phyloP scores from a whole-genome alignment of 371 early-diverging fungal genomes.

The Ordospora pajunii region DNA sequence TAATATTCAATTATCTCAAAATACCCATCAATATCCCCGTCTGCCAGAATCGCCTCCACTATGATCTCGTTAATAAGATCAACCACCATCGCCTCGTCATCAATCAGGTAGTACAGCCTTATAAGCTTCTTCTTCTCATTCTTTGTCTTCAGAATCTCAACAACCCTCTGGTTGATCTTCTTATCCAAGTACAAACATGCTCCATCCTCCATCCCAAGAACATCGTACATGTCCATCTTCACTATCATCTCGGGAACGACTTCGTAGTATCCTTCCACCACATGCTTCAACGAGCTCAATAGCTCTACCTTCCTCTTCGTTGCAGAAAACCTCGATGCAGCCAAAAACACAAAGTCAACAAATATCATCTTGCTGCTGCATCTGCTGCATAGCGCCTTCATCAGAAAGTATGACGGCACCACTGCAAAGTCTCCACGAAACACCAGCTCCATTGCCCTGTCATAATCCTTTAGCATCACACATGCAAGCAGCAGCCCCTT shows the following conservation, averaged over 20 bases:
- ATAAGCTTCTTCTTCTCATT: constrained; percentile 41
- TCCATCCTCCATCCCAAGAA: constrained; percentile 18
- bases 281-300: constrained; percentile 28
- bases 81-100: constrained; percentile 18
- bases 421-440: constrained; percentile 27
- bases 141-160: constrained; percentile 28
- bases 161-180: constrained; percentile 14
- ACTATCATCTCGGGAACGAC: constrained; percentile 43
- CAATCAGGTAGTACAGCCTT: constrained; percentile 38
- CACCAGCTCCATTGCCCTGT: constrained; percentile 26
- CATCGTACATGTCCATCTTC: constrained; percentile 45
- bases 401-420: constrained; percentile 35
- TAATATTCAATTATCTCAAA: constrained; percentile 27
- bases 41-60: constrained; percentile 37
- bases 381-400: constrained; percentile 32
- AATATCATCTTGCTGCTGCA: constrained; percentile 23
- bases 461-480: constrained; percentile 42
- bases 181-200: constrained; percentile 11
- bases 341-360: constrained; percentile 47
- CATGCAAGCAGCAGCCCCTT: constrained; percentile 34
- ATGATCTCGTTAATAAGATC: constrained; percentile 37
- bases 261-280: constrained; percentile 25
- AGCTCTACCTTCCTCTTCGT: constrained; percentile 37
- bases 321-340: constrained; percentile 11
- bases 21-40: constrained; percentile 23